These are phyloP conservation scores for Epichloe elymi DNA, from an alignment of 2,329 filamentous ascomycete genomes.

Conservation along the genomic window DNA sequence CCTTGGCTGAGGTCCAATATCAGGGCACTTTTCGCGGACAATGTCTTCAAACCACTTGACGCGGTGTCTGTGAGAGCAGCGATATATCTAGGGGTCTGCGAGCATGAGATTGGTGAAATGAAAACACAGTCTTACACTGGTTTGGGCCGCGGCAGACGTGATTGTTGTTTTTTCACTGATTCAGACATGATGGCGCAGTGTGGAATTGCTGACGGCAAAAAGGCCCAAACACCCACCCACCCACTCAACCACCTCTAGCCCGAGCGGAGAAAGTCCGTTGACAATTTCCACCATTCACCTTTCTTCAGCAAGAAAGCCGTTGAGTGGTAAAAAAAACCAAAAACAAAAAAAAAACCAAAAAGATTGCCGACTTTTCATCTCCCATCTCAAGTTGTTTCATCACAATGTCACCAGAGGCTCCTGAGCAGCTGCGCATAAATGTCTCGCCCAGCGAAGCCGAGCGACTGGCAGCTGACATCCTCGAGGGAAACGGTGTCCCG, in stretches of 20 bases:
- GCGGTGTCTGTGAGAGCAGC: neutral
- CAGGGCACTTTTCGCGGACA: slow-evolving; percentile 26
- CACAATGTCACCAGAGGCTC: neutral
- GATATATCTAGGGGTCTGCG: no score
- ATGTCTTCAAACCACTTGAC: slow-evolving; percentile 31
- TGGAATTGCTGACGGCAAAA: neutral
- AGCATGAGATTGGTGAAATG: no score
- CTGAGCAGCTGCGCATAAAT: neutral
- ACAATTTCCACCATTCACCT: neutral
- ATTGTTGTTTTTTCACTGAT: neutral
- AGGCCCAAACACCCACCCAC: neutral
- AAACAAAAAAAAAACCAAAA: no score
- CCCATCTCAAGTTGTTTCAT: neutral
- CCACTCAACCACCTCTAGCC: neutral
- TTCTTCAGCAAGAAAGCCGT: no score
- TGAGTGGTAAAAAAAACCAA: no score
- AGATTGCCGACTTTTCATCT: no score
- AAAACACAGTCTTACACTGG: no score
- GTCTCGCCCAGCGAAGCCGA: slow-evolving; percentile 23
- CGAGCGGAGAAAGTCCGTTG: neutral
- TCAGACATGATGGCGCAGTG: neutral
- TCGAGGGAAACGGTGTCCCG: slow-evolving; percentile 48
- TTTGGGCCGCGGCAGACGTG: no score
- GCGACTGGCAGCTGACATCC: slow-evolving; percentile 39
- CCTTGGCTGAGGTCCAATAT: slow-evolving; percentile 24